These are phyloP conservation scores for Lactarius hatsudake DNA, from an alignment of 768 basidiomycete species.

Conservation along the genomic window DNA sequence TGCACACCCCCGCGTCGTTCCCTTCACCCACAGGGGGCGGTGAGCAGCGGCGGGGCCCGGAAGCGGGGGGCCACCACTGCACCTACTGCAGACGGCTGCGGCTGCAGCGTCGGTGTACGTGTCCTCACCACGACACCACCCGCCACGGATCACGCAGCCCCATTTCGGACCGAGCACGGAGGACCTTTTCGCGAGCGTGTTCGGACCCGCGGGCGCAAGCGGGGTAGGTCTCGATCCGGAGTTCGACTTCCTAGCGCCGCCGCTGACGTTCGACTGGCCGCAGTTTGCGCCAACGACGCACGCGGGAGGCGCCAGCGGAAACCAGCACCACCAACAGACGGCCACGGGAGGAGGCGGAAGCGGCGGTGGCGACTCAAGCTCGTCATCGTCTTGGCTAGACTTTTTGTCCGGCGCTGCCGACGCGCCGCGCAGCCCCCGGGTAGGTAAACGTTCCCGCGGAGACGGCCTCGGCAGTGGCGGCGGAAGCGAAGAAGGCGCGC, in stretches of 20 bases:
- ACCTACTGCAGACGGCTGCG: neutral
- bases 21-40: conserved; percentile 12
- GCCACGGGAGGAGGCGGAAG: neutral
- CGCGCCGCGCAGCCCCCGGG: conserved; percentile 19
- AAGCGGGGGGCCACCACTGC: conserved; percentile 3
- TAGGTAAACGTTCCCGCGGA: conserved; percentile 21
- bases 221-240: conserved; percentile 27
- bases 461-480: conserved; percentile 6
- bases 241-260: conserved; percentile 23
- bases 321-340: neutral
- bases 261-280: conserved; percentile 31
- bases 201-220: conserved; percentile 24
- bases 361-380: conserved; percentile 5
- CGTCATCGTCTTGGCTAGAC: conserved; percentile 24
- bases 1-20: conserved; percentile 14
- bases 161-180: conserved; percentile 17
- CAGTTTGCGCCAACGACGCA: conserved; percentile 26
- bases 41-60: neutral
- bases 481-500: conserved; percentile 8
- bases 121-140: conserved; percentile 15
- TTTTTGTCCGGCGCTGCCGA: conserved; percentile 23
- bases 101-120: neutral
- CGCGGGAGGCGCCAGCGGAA: conserved; percentile 2
- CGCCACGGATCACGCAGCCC: conserved; percentile 22
- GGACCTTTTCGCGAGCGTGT: conserved; percentile 28